A percentile compares a stretch with the other conserved stretches of the same genome.
These are phyloP conservation scores for Leucocoprinus sp. DNA, from an alignment of 768 basidiomycete species.

Conservation along the genomic window DNA sequence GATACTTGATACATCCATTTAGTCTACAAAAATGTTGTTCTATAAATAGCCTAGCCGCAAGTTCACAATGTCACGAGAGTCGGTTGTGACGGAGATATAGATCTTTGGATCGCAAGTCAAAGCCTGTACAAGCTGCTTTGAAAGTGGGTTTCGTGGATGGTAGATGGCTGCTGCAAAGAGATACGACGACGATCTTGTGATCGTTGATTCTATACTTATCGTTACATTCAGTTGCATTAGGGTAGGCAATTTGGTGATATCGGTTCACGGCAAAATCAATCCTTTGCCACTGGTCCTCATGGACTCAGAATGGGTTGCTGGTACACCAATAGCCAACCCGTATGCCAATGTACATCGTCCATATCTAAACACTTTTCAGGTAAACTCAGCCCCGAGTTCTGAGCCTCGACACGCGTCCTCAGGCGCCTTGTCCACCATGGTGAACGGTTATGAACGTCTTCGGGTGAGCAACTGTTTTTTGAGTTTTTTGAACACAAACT, in stretches of 20 bases:
- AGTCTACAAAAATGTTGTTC: neutral
- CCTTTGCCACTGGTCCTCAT: neutral
- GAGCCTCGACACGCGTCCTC: neutral
- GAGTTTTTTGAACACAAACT: neutral
- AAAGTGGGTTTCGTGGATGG: too few relatives aligned
- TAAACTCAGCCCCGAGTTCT: neutral
- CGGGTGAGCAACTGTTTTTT: neutral
- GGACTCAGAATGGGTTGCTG: constrained; percentile 6
- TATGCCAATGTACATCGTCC: neutral
- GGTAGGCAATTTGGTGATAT: neutral
- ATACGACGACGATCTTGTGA: too few relatives aligned
- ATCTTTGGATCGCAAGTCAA: too few relatives aligned
- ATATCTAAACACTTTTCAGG: neutral
- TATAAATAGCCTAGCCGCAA: too few relatives aligned
- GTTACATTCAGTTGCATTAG: too few relatives aligned
- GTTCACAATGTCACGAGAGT: too few relatives aligned
- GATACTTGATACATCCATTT: constrained; percentile 4
- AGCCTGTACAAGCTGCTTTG: too few relatives aligned
- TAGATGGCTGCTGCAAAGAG: too few relatives aligned
- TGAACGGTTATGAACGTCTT: neutral
- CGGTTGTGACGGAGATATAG: too few relatives aligned
- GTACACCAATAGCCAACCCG: neutral
- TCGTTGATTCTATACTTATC: too few relatives aligned
- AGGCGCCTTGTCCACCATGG: neutral
- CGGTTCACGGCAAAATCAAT: neutral